Percentiles rank a stretch among this genome's conserved stretches.
Conservation (phyloP, 352 stramenopile genomes). For the Globisporangium radiosum region DNA sequence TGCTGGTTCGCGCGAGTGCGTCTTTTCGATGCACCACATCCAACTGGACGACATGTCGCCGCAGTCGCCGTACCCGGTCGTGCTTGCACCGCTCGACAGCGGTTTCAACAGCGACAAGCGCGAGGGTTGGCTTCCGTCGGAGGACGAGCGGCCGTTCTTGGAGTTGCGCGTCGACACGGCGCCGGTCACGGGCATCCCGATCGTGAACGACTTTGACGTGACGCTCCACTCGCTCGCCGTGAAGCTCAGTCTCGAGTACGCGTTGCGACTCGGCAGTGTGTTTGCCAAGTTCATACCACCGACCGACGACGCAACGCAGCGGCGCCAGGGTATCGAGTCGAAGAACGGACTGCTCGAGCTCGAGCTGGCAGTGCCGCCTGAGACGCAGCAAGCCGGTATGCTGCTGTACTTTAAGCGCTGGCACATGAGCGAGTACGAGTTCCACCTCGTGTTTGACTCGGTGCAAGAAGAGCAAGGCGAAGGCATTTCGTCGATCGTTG, state of each 20-base stretch:
- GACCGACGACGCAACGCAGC: conserved; percentile 57
- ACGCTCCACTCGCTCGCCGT: conserved; percentile 61
- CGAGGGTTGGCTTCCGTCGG: conserved; percentile 73
- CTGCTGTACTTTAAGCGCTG: conserved; percentile 84
- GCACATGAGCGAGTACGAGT: conserved; percentile 58
- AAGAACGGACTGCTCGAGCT: conserved; percentile 51
- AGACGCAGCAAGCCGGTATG: conserved; percentile 35
- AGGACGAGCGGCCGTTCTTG: conserved; percentile 74
- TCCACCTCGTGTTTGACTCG: conserved; percentile 84
- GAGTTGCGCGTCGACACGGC: conserved; percentile 53
- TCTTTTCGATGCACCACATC: conserved; percentile 73
- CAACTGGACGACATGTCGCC: conserved; percentile 85
- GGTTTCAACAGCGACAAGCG: conserved; percentile 85
- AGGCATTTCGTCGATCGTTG: conserved; percentile 75
- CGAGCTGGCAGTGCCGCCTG: conserved; percentile 47
- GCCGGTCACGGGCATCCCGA: conserved; percentile 58
- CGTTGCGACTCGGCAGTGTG: conserved; percentile 61
- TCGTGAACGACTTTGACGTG: conserved; percentile 78
- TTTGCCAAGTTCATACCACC: conserved; percentile 68
- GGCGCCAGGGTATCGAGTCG: conserved; percentile 53
- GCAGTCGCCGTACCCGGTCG: conserved; percentile 60
- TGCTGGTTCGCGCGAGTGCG: conserved; percentile 34
- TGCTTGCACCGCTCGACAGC: conserved; percentile 74
- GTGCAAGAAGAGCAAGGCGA: conserved; percentile 69
- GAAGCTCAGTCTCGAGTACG: conserved; percentile 80